phyloP scores from a whole-genome alignment of 2,329 filamentous ascomycete species.

The Colletotrichum ledebouriae region DNA sequence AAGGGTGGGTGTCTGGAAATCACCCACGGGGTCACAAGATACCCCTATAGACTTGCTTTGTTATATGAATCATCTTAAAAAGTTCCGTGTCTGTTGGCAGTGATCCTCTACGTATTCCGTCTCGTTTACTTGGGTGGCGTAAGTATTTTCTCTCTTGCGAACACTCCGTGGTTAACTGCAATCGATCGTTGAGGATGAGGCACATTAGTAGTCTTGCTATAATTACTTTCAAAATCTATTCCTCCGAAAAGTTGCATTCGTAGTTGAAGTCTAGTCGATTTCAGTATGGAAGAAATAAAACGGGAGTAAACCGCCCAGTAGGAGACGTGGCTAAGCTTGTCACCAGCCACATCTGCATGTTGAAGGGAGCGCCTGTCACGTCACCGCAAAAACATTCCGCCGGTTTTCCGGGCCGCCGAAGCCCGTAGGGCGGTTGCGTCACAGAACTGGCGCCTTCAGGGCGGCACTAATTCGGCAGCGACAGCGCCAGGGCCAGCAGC shows the following conservation, averaged over 20 bases:
- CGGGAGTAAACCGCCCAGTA: not conserved
- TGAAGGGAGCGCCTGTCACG: not conserved
- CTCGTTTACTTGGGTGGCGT: too few relatives aligned
- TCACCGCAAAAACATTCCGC: conserved; percentile 24
- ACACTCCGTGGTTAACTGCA: too few relatives aligned
- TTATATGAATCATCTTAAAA: too few relatives aligned
- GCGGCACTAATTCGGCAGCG: conserved; percentile 13
- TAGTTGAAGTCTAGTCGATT: too few relatives aligned
- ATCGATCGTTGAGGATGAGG: too few relatives aligned
- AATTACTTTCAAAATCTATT: too few relatives aligned
- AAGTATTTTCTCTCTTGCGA: too few relatives aligned
- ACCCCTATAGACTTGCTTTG: not conserved
- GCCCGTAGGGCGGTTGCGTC: conserved; percentile 38
- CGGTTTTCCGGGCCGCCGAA: conserved; percentile 13
- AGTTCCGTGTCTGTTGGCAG: too few relatives aligned
- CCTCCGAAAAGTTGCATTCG: too few relatives aligned
- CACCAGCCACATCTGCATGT: conserved; percentile 4
- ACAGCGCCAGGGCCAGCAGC: not conserved
- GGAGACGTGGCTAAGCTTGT: not conserved
- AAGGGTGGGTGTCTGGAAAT: conserved; percentile 4
- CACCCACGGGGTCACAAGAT: conserved; percentile 12
- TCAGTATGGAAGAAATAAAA: too few relatives aligned
- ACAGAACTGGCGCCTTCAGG: conserved; percentile 42
- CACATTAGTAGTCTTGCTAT: too few relatives aligned
- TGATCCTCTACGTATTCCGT: too few relatives aligned